A percentile compares a stretch with the other conserved stretches of the same genome.
Conservation (phyloP, 2,329 filamentous ascomycete species). For the Ophiostoma sp. region DNA sequence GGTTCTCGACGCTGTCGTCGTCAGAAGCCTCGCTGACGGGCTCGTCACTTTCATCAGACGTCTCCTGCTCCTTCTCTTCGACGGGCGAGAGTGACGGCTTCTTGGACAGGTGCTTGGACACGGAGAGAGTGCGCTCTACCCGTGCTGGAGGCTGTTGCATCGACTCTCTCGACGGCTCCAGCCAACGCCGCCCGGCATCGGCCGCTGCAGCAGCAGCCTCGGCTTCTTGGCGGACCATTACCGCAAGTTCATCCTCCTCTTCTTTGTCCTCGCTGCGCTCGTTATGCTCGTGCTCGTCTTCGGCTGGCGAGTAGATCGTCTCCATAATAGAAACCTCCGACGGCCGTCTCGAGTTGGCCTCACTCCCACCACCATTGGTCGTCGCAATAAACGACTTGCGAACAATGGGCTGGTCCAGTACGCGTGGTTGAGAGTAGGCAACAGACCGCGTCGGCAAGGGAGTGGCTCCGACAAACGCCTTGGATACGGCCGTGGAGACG, state of each 20-base stretch:
- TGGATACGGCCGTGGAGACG: not conserved
- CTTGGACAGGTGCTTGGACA: not conserved
- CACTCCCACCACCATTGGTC: not conserved
- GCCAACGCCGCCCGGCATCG: conserved; percentile 9
- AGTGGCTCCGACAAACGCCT: not conserved
- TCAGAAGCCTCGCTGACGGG: not conserved
- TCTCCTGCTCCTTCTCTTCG: conserved; percentile 4
- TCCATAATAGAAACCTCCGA: conserved; percentile 15
- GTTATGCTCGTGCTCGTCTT: not conserved
- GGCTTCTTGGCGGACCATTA: conserved; percentile 9
- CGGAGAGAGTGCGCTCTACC: not conserved
- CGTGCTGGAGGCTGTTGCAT: not conserved
- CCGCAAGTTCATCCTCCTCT: not conserved
- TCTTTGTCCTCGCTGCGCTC: not conserved
- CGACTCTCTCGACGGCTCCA: conserved; percentile 4
- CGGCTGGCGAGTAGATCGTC: conserved; percentile 15
- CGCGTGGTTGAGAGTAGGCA: not conserved
- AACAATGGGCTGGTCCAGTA: conserved; percentile 14
- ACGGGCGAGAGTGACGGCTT: conserved; percentile 4
- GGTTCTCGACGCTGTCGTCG: not conserved
- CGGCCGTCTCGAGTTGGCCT: not conserved
- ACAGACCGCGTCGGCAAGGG: conserved; percentile 8
- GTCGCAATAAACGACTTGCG: conserved; percentile 20
- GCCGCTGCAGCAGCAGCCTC: not conserved
- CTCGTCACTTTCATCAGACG: not conserved